Evolutionary conservation across 2,329 filamentous ascomycete genomes (phyloP).

Genomic region (Penicillium sp.): DNA sequence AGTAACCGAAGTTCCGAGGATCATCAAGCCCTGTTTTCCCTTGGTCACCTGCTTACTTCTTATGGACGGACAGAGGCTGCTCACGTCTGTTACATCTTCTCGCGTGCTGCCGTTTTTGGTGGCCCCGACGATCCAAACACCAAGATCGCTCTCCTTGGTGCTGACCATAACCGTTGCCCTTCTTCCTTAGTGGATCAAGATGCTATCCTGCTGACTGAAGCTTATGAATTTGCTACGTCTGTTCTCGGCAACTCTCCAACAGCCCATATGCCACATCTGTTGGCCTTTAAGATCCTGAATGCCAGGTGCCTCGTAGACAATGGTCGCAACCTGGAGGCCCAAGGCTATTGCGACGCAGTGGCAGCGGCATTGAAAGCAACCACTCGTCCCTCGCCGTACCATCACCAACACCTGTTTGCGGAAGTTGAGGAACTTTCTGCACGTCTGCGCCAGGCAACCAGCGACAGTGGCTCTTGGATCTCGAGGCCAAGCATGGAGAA

Average conservation of each 20-base stretch:
- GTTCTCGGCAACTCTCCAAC: slow-evolving; percentile 53
- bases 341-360: slow-evolving; percentile 86
- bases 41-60: slow-evolving; percentile 71
- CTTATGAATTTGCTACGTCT: slow-evolving; percentile 82
- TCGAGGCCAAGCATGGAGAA: slow-evolving; percentile 93
- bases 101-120: slow-evolving; percentile 63
- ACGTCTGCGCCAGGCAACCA: slow-evolving; percentile 74
- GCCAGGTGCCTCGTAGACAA: slow-evolving; percentile 75
- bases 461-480: slow-evolving; percentile 78
- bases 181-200: slow-evolving; percentile 71
- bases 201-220: slow-evolving; percentile 83
- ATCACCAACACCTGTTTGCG: slow-evolving; percentile 64
- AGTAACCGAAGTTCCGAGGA: slow-evolving; percentile 82
- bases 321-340: slow-evolving; percentile 70
- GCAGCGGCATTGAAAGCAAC: slow-evolving; percentile 65
- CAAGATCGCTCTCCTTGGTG: slow-evolving; percentile 74
- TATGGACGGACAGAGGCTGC: slow-evolving; percentile 87
- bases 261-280: slow-evolving; percentile 65
- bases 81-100: slow-evolving; percentile 88
- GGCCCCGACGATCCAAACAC: slow-evolving; percentile 72
- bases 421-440: slow-evolving; percentile 75
- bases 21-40: slow-evolving; percentile 62
- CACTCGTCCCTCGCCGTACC: slow-evolving; percentile 77
- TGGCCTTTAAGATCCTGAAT: slow-evolving; percentile 84
- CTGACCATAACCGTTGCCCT: slow-evolving; percentile 64